Evolutionary conservation across 2,329 filamentous ascomycete species (phyloP).

Genomic region (Clarireedia homoeocarpa): DNA sequence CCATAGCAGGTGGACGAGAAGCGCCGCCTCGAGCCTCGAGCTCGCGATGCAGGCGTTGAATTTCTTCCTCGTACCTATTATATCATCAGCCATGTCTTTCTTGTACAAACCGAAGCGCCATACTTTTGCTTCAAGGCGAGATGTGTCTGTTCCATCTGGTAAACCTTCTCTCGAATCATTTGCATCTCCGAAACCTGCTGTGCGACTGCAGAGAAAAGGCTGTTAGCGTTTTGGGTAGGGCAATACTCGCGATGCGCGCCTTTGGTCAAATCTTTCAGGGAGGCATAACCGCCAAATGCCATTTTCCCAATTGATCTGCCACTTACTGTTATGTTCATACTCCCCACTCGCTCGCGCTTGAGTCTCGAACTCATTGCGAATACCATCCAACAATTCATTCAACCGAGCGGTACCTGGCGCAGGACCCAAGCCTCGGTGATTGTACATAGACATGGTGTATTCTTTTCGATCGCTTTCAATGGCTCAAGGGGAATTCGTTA

Average conservation of each 20-base stretch:
- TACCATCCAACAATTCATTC: slow-evolving; percentile 84
- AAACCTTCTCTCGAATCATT: slow-evolving; percentile 87
- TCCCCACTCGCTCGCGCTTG: slow-evolving; percentile 75
- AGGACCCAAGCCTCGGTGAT: slow-evolving; percentile 75
- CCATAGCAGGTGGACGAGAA: slow-evolving; percentile 59
- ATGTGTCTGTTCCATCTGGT: slow-evolving; percentile 84
- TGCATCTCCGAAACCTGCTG: slow-evolving; percentile 93
- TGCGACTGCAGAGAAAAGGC: slow-evolving; percentile 51
- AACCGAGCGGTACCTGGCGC: slow-evolving; percentile 62
- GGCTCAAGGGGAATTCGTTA: background rate
- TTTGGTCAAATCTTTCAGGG: no score
- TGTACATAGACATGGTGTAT: slow-evolving; percentile 68
- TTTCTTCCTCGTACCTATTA: slow-evolving; percentile 84
- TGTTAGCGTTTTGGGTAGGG: background rate
- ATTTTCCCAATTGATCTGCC: background rate
- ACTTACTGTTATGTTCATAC: slow-evolving; percentile 91
- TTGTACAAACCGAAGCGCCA: slow-evolving; percentile 28
- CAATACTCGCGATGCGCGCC: no score
- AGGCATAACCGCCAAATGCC: no score
- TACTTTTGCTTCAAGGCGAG: slow-evolving; percentile 87
- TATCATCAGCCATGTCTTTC: slow-evolving; percentile 7
- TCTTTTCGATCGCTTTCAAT: background rate
- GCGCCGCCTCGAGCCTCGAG: slow-evolving; percentile 65
- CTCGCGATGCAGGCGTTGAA: slow-evolving; percentile 77
- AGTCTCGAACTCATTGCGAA: slow-evolving; percentile 84